phyloP scores from a whole-genome alignment of 2,329 filamentous ascomycete species.

The Colletotrichum graminicola region DNA sequence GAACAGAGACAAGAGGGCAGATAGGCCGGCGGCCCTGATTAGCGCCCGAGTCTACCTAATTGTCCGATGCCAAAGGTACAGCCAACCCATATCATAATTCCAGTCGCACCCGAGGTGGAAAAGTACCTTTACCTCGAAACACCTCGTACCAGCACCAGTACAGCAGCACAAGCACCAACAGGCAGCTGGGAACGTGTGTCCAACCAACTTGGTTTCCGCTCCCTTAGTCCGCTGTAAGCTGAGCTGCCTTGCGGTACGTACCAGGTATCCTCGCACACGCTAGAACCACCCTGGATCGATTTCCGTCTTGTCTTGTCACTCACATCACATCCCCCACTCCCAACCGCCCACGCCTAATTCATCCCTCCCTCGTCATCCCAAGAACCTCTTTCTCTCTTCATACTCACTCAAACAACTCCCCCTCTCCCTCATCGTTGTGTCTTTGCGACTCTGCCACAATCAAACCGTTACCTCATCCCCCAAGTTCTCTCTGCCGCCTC shows the following conservation, averaged over 20 bases:
- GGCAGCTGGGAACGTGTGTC: not conserved
- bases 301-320: constrained; percentile 28
- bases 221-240: constrained; percentile 21
- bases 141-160: not conserved
- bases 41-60: not conserved
- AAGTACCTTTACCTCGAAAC: constrained; percentile 9
- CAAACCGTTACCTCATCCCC: constrained; percentile 21
- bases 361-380: constrained; percentile 30
- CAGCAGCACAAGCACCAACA: not conserved
- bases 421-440: constrained; percentile 20
- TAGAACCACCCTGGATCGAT: constrained; percentile 15
- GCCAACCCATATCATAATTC: not conserved
- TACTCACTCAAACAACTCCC: constrained; percentile 45
- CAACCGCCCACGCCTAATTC: constrained; percentile 22
- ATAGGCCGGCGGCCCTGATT: not conserved
- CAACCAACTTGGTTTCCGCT: constrained; percentile 27
- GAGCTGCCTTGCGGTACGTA: constrained; percentile 4
- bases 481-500: constrained; percentile 33
- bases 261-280: not conserved
- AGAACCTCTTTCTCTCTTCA: constrained; percentile 28
- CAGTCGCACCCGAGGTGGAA: not conserved
- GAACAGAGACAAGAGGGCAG: constrained; percentile 24
- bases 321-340: constrained; percentile 20
- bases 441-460: constrained; percentile 37
- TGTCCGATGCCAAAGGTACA: not conserved